Base-by-base conservation (phyloP, 1,139 yeast species). In the Pneumocystis jirovecii region DNA sequence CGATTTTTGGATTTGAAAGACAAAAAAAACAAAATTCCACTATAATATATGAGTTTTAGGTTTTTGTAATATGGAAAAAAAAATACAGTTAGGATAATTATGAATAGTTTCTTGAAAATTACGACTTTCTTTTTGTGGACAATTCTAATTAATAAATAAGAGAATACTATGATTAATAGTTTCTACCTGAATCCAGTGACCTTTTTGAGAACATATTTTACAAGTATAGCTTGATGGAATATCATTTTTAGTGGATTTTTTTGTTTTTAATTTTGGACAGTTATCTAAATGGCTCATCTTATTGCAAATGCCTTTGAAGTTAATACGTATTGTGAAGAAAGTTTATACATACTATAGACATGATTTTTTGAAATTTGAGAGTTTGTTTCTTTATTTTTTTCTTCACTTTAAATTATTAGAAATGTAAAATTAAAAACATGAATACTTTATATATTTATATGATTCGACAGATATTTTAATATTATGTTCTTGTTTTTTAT, bases 1-100 rank as follows among this genome's bases (percentile, higher is more conserved):
- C 95, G 4, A 88, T 81, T 25, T 84, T 81, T 0, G 96, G 89
- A 71, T 89, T 89, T 1, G 95, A 84, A 34, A 90, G 79, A 73
- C 97, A 91, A 72, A 91, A 87, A 76, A 87, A 90, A 72, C 97
- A 91, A 59, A 79, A 76, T 19, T 64, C 65, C 15, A 66, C 65
- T 64, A n/a, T n/a, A 45, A 63, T 40, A 42, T 64, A 77, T 0
- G 89, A 88, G 1, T 80, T 72, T 1, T 80, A 0, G 73, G 74
- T 68, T 76, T 69, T 73, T 76, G 67, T 31, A 39, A 42, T 1
- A 31, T 21, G 34, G 34, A 21, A 60, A 25, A 59, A 37, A 60
- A 60, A 60, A 10, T 60, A 60, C 61, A 67, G 73, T 60, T 63
- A 68, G 63, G 69, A 70, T 61, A 66, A 65, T 25, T 67, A 64